These are phyloP conservation scores for Mollisiaceae sp. DNA, from an alignment of 2,329 filamentous ascomycete species.

Conservation along the genomic window DNA sequence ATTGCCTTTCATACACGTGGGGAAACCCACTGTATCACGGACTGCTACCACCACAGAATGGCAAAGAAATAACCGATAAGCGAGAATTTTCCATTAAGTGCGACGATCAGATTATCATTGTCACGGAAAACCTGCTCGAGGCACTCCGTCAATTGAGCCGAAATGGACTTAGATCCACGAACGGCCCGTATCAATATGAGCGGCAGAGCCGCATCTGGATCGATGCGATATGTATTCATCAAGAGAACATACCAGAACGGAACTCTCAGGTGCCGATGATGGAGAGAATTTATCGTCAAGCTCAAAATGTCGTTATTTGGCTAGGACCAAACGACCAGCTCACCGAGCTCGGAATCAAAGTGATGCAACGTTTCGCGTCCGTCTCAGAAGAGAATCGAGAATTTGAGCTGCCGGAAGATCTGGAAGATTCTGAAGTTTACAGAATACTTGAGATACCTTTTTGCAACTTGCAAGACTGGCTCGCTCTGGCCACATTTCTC, in stretches of 20 bases:
- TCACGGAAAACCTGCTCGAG: background rate
- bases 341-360: background rate
- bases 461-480: background rate
- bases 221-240: background rate
- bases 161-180: background rate
- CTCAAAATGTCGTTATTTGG: background rate
- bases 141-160: background rate
- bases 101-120: background rate
- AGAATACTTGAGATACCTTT: background rate
- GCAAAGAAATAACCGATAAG: background rate
- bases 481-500: background rate
- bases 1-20: slow-evolving; percentile 30
- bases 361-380: background rate
- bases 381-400: background rate
- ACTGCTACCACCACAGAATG: background rate
- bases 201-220: background rate
- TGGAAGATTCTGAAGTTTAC: background rate
- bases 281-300: background rate
- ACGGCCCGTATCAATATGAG: background rate
- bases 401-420: background rate
- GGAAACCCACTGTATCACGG: slow-evolving; percentile 22
- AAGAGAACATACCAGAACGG: background rate
- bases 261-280: background rate
- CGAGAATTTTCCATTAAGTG: background rate
- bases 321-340: background rate